phyloP scores from a whole-genome alignment of 306 rosid species.

The Trifolium pratense region DNA sequence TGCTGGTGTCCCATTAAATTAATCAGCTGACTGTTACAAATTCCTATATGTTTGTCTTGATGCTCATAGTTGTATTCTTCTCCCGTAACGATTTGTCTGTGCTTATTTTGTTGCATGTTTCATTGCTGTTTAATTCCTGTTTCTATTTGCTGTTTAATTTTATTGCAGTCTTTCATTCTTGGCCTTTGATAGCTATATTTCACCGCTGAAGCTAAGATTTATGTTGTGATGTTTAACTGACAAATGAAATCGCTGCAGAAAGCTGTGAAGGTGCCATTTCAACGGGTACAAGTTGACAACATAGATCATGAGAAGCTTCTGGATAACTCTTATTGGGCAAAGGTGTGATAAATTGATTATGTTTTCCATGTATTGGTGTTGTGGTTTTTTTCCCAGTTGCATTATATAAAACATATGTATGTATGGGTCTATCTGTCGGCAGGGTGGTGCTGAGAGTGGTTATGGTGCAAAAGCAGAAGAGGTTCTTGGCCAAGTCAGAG shows the following conservation, averaged over 20 bases:
- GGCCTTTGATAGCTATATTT: neutral
- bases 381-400: neutral
- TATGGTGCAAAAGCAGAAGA: constrained; percentile 99
- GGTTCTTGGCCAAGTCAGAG: constrained; percentile 90
- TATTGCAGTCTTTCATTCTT: neutral
- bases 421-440: constrained; percentile 44
- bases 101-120: neutral
- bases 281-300: constrained; percentile 75
- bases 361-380: constrained; percentile 19
- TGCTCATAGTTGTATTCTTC: constrained; percentile 22
- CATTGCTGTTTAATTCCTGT: neutral
- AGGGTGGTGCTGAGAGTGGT: constrained; percentile 89
- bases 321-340: constrained; percentile 96
- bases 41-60: constrained; percentile 8
- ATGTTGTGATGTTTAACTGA: constrained; percentile 29
- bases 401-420: neutral
- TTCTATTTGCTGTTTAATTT: neutral
- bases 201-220: constrained; percentile 16
- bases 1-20: neutral
- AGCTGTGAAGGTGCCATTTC: constrained; percentile 66
- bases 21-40: neutral
- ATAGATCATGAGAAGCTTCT: constrained; percentile 73
- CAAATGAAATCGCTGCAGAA: constrained; percentile 62
- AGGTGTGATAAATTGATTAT: constrained; percentile 58
- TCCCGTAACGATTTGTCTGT: neutral